These are phyloP conservation scores for Eucalyptus viminalis DNA, from an alignment of 345 rosid species.

Conservation along the genomic window DNA sequence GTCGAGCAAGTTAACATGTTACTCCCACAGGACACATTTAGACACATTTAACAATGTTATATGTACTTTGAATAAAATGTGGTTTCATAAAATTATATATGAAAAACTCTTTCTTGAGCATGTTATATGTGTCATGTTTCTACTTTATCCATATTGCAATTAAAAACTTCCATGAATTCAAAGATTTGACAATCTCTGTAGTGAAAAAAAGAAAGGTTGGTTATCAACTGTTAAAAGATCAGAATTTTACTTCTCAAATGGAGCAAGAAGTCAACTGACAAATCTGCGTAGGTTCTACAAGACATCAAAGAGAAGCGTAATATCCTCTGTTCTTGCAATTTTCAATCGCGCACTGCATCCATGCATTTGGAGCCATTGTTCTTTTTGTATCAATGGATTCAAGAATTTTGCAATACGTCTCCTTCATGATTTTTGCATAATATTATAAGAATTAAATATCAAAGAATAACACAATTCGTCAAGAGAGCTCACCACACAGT, in stretches of 20 bases:
- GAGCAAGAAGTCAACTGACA: neutral
- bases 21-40: rapidly evolving
- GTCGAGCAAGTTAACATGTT: rapidly evolving
- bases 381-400: constrained; percentile 43
- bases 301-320: constrained; percentile 45
- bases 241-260: neutral
- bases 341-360: constrained; percentile 53
- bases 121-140: neutral
- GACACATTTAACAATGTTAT: neutral
- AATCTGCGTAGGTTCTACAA: constrained; percentile 1
- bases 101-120: no score
- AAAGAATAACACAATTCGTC: neutral
- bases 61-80: no score
- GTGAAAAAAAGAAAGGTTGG: neutral
- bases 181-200: constrained; percentile 68
- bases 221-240: neutral
- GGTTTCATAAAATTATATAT: neutral
- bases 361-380: constrained; percentile 70
- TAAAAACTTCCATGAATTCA: constrained; percentile 57
- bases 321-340: constrained; percentile 48
- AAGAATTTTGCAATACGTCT: constrained; percentile 38
- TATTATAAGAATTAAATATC: neutral
- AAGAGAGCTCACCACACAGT: neutral
- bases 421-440: constrained; percentile 49
- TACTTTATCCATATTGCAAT: constrained; percentile 12